Conservation (phyloP, 306 rosid genomes). For the Fragaria vesca region DNA sequence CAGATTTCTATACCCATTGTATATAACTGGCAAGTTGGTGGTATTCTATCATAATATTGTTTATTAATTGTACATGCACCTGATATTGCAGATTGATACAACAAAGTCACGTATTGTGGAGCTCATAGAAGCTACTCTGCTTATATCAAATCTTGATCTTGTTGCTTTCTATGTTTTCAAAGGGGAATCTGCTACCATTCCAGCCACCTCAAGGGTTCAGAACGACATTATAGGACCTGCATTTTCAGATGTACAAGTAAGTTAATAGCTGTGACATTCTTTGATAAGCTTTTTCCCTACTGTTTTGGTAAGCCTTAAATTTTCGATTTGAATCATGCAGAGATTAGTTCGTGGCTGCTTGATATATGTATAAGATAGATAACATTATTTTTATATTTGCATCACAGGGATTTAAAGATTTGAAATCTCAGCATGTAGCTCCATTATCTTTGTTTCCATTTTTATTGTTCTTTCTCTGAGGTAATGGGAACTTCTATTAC, state of each 20-base stretch:
- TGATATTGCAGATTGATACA: slow-evolving; percentile 68
- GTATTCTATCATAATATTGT: slow-evolving; percentile 2
- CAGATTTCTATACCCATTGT: slow-evolving; percentile 10
- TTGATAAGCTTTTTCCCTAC: slow-evolving; percentile 15
- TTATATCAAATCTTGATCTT: slow-evolving; percentile 75
- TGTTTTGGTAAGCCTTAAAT: not conserved
- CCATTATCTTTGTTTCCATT: slow-evolving; percentile 1
- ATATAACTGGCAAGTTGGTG: slow-evolving; percentile 13
- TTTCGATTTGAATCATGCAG: not conserved
- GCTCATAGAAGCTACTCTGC: slow-evolving; percentile 70
- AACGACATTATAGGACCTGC: slow-evolving; percentile 77
- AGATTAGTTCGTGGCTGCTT: not conserved
- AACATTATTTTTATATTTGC: slow-evolving; percentile 7
- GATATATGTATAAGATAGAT: not conserved
- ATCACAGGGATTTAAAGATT: not conserved
- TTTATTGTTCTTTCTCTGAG: not conserved
- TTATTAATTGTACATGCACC: slow-evolving; percentile 19
- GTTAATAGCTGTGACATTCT: slow-evolving; percentile 24
- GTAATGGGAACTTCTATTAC: not conserved
- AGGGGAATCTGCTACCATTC: slow-evolving; percentile 51
- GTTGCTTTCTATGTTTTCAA: slow-evolving; percentile 71
- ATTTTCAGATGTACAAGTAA: slow-evolving; percentile 62
- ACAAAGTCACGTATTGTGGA: slow-evolving; percentile 67
- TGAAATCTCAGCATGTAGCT: not conserved
- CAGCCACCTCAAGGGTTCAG: slow-evolving; percentile 73